Conservation (phyloP, 1,284 basidiomycete species). For the Cryptococcus neoformans region DNA sequence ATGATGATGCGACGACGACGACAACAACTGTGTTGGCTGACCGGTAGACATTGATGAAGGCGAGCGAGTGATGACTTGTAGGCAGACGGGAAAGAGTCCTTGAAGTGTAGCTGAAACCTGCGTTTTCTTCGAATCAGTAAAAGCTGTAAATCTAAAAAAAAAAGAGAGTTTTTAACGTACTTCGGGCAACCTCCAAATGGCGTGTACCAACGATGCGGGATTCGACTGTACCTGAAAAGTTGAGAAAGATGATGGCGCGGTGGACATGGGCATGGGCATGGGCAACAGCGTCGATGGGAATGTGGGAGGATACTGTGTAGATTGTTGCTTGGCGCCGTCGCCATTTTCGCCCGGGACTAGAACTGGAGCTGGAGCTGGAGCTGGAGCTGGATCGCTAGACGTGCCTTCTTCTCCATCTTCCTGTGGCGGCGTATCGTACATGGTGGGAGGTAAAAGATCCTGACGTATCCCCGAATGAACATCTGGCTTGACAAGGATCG, state of each 20-base stretch:
- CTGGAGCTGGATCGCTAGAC: background rate
- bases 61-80: constrained; percentile 1
- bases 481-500: constrained; percentile 61
- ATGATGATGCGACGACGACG: no score
- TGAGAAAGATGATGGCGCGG: background rate
- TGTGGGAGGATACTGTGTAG: background rate
- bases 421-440: constrained; percentile 2
- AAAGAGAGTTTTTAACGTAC: constrained; percentile 9
- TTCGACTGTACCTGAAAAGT: background rate
- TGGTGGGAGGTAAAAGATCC: constrained; percentile 13
- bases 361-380: no score
- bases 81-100: background rate
- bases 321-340: background rate
- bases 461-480: constrained; percentile 62
- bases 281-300: background rate
- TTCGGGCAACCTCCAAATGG: constrained; percentile 14
- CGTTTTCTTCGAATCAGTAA: background rate
- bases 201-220: background rate
- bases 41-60: no score
- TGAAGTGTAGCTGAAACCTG: no score
- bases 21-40: no score
- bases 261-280: constrained; percentile 2
- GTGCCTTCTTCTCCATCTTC: background rate
- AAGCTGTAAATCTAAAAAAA: background rate
- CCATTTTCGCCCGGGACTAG: no score